Evolutionary conservation across 495 filamentous ascomycete genomes (phyloP), one percentile per base, ranked within the genome.

Genomic region (Oidiodendron maius): DNA sequence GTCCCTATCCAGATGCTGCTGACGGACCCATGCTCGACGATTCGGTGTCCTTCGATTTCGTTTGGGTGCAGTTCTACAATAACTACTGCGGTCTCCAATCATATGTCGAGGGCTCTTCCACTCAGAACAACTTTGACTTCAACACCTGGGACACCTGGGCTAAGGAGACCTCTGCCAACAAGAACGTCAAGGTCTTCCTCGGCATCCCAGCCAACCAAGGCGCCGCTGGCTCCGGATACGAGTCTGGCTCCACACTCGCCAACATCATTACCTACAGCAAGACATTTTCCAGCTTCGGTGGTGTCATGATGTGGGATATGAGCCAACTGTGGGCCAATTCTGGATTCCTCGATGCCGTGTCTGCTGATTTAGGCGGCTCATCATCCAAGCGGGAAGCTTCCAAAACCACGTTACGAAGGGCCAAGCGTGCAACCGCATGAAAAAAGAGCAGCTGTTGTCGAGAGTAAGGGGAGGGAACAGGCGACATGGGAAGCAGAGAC

Each of bases 231-330:
- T 68, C 66, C 5, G 83, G 82, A 6, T 89, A 85, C 57, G 48
- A 77, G 8, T 55, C 67, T 0, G 67, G 72, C 1, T 52, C 51
- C 10, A 52, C 66, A 21, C 62, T 87, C 11, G 58, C 55, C 17
- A 57, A 62, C 18, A 71, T 81, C 22, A 71, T 82, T 45, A 23
- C 62, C 28, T 78, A 76, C 53, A 60, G 63, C 48, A 71, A 76
- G 64, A 61, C 64, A 35, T 81, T 78, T 58, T 55, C 65, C 1
- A 82, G 76, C 59, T 82, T 86, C 53, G 82, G 83, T 6, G 83
- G 83, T 18, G 72, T 84, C 3, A 86, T 86, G 83, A 67, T 83
- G 56, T 87, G 83, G 84, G 84, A 87, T 69, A 75, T 75, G 53
- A 75, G 65, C 11, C 78, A 83, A 65, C 78, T 76, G 1, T 78